These are phyloP conservation scores for Mucor mucedo DNA, from an alignment of 371 early-diverging fungal species.

Conservation along the genomic window DNA sequence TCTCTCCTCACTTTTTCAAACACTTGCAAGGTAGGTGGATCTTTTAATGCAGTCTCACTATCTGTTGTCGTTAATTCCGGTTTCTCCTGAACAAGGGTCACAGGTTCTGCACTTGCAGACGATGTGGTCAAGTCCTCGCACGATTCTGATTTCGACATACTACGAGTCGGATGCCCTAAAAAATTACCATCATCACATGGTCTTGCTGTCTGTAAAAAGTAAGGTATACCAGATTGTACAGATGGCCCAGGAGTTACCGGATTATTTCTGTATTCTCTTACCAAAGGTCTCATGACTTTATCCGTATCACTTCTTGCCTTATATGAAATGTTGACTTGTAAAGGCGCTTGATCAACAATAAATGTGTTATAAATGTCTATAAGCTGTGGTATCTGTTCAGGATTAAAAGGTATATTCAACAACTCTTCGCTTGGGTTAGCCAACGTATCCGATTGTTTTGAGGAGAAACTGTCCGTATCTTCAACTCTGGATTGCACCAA, in stretches of 20 bases:
- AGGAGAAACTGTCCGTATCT: neutral
- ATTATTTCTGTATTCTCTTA: neutral
- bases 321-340: constrained; percentile 48
- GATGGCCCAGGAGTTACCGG: neutral
- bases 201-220: neutral
- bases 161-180: too few relatives aligned
- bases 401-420: constrained; percentile 2
- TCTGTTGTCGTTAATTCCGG: neutral
- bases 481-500: neutral
- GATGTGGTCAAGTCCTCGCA: too few relatives aligned
- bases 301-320: constrained; percentile 28
- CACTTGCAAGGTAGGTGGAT: constrained; percentile 9
- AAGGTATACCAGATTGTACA: neutral
- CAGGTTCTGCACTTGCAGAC: neutral
- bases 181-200: too few relatives aligned
- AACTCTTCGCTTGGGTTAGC: neutral
- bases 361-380: constrained; percentile 42
- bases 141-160: too few relatives aligned
- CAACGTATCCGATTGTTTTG: neutral
- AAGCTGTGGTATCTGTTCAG: constrained; percentile 12
- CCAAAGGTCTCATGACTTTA: neutral
- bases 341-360: constrained; percentile 37
- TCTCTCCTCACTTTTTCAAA: constrained; percentile 44
- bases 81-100: neutral
- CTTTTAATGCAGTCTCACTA: neutral